Evolutionary conservation across 345 rosid genomes (phyloP).

Genomic region (Salix viminalis): DNA sequence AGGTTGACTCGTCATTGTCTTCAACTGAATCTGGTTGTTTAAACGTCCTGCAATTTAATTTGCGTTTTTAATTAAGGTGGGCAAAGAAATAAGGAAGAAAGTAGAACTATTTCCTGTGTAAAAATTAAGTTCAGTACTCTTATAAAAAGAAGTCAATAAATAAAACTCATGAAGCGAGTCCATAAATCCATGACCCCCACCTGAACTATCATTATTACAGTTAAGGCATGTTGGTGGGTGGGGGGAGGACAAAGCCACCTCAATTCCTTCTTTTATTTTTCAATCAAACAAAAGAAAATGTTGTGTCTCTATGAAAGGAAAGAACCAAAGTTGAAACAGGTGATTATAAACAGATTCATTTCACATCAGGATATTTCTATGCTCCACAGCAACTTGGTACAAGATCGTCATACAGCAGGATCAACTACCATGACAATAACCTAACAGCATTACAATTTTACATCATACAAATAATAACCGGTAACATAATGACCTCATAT

Average conservation of each 20-base stretch:
- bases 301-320: too few species aligned
- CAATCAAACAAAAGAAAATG: too few species aligned
- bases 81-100: neutral
- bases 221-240: too few species aligned
- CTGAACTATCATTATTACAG: too few species aligned
- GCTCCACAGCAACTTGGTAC: neutral
- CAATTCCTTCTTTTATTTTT: too few species aligned
- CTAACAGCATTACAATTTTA: neutral
- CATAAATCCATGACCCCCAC: too few species aligned
- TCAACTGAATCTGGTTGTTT: conserved; percentile 49
- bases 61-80: neutral
- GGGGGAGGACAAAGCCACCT: too few species aligned
- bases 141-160: neutral
- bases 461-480: neutral
- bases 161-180: neutral
- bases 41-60: conserved; percentile 42
- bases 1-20: conserved; percentile 41
- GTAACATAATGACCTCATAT: neutral
- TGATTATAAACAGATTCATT: too few species aligned
- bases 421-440: neutral
- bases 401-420: neutral
- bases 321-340: too few species aligned
- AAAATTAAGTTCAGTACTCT: neutral
- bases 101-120: neutral
- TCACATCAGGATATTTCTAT: neutral